Evolutionary conservation across 805 yeast species (phyloP).

Genomic region (Torulaspora delbrueckii): DNA sequence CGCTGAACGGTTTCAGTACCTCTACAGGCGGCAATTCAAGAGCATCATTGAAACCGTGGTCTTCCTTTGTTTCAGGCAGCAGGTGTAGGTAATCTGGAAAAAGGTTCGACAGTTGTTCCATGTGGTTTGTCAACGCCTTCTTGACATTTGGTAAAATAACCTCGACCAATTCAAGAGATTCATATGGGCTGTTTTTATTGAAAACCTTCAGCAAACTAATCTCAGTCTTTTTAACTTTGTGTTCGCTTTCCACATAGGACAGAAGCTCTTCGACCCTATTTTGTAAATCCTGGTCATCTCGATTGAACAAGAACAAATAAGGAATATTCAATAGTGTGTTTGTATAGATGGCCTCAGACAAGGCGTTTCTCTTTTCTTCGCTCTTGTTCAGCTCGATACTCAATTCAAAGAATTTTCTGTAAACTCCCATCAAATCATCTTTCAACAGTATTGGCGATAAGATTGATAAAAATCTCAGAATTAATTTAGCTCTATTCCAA

Average conservation of each 20-base stretch:
- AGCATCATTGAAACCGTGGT: conserved; percentile 34
- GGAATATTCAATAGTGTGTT: conserved; percentile 62
- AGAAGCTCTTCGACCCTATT: conserved; percentile 43
- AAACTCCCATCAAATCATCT: conserved; percentile 45
- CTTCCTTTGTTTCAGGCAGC: conserved; percentile 32
- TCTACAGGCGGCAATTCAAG: conserved; percentile 38
- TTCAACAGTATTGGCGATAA: conserved; percentile 57
- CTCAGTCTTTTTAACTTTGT: conserved; percentile 19
- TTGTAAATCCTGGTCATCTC: conserved; percentile 28
- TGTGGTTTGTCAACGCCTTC: conserved; percentile 37
- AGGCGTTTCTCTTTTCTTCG: conserved; percentile 43
- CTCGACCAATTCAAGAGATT: conserved; percentile 44
- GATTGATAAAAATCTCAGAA: conserved; percentile 64
- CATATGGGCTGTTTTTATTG: conserved; percentile 42
- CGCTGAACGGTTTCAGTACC: conserved; percentile 30
- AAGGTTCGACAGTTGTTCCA: conserved; percentile 37
- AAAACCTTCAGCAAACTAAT: conserved; percentile 27
- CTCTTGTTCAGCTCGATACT: conserved; percentile 53
- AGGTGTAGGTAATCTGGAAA: conserved; percentile 40
- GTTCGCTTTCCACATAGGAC: conserved; percentile 39
- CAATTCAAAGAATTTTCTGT: conserved; percentile 48
- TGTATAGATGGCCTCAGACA: conserved; percentile 65
- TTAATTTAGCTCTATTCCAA: conserved; percentile 67
- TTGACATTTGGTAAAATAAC: conserved; percentile 50
- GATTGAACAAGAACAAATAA: conserved; percentile 48